phyloP scores from a whole-genome alignment of 768 basidiomycete genomes.

The Suillus lakei region DNA sequence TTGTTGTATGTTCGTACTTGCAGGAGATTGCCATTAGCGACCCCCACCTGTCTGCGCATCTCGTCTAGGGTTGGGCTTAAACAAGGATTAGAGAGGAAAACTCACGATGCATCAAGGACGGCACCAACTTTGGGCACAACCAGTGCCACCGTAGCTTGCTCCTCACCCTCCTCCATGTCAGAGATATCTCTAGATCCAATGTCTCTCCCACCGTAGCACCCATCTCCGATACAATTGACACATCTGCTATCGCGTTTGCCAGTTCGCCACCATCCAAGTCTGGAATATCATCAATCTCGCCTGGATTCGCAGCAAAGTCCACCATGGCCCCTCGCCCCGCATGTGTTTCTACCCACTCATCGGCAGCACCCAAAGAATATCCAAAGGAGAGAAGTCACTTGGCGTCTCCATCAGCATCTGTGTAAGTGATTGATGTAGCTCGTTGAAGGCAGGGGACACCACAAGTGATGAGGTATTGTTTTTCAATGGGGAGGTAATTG shows the following conservation, averaged over 20 bases:
- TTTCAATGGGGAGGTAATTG: slow-evolving; percentile 93
- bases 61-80: slow-evolving; percentile 11
- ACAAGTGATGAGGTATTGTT: slow-evolving; percentile 94
- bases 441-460: slow-evolving; percentile 97
- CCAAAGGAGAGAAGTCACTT: slow-evolving; percentile 90
- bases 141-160: slow-evolving; percentile 81
- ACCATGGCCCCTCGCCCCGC: slow-evolving; percentile 66
- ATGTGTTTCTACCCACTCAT: slow-evolving; percentile 99
- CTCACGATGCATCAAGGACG: slow-evolving; percentile 57
- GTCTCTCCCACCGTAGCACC: slow-evolving; percentile 54
- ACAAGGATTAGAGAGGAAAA: slow-evolving; percentile 8
- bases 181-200: slow-evolving; percentile 98
- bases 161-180: slow-evolving; percentile 95
- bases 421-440: slow-evolving; percentile 90
- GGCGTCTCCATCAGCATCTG: slow-evolving; percentile 95
- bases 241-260: slow-evolving; percentile 45
- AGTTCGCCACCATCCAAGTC: slow-evolving; percentile 71
- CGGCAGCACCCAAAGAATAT: slow-evolving; percentile 62
- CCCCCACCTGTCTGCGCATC: slow-evolving; percentile 57
- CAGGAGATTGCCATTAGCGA: slow-evolving; percentile 80
- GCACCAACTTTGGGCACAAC: slow-evolving; percentile 56
- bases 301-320: slow-evolving; percentile 61
- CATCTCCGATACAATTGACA: slow-evolving; percentile 47
- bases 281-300: slow-evolving; percentile 83
- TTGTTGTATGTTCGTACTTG: slow-evolving; percentile 99